Percentiles rank a stretch among this genome's conserved stretches.
These are phyloP conservation scores for Verticillium dahliae DNA, from an alignment of 2,329 filamentous ascomycete genomes.

Conservation along the genomic window DNA sequence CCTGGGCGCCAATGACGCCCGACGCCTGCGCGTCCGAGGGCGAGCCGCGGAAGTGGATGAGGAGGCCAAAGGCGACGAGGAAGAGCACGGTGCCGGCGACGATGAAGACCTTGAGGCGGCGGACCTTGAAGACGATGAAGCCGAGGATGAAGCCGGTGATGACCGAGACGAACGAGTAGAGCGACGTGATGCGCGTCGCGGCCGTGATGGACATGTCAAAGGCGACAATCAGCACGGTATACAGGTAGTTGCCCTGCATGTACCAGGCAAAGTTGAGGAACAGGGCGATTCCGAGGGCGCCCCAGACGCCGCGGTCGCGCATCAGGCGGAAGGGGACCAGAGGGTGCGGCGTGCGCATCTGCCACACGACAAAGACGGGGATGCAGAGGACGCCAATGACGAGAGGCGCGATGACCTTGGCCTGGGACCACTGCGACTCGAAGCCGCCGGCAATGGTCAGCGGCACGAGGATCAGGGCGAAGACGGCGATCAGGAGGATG, in stretches of 20 bases:
- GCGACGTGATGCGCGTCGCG: conserved; percentile 52
- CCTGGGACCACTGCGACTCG: conserved; percentile 26
- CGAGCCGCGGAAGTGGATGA: conserved; percentile 57
- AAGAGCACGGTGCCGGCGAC: conserved; percentile 53
- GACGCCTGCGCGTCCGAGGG: conserved; percentile 32
- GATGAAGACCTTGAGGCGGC: conserved; percentile 59
- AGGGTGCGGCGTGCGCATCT: conserved; percentile 40
- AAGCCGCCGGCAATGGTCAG: conserved; percentile 39
- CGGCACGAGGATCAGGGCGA: conserved; percentile 37
- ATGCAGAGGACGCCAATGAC: conserved; percentile 39
- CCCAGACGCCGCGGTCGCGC: conserved; percentile 60
- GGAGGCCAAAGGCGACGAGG: conserved; percentile 58
- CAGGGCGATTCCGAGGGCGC: conserved; percentile 50
- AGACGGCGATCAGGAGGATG: conserved; percentile 37
- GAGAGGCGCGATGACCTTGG: conserved; percentile 35
- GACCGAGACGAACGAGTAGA: conserved; percentile 53
- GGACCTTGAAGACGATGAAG: conserved; percentile 48
- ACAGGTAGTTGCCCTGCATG: conserved; percentile 59
- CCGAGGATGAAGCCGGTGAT: conserved; percentile 51
- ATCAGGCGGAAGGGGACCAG: conserved; percentile 55
- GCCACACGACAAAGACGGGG: conserved; percentile 44
- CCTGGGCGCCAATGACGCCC: conserved; percentile 56
- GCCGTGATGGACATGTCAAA: conserved; percentile 51
- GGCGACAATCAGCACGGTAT: conserved; percentile 53
- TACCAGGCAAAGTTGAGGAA: conserved; percentile 54